Conservation (phyloP, 1,284 basidiomycete genomes). For the Sporisorium iseilematis-ciliati region DNA sequence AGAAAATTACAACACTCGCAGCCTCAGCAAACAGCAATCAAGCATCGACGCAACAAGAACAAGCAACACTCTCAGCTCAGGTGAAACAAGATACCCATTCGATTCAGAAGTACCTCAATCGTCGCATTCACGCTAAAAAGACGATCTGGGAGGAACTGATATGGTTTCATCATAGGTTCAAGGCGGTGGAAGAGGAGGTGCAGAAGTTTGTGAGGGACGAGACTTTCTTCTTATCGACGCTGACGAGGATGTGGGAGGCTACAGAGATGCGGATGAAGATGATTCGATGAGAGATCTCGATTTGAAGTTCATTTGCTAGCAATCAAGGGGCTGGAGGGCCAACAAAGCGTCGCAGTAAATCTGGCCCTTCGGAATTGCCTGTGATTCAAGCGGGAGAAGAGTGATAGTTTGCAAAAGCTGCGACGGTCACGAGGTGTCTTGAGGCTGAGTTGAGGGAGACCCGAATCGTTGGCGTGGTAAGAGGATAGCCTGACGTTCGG, state of each 20-base stretch:
- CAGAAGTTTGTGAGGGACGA: conserved; percentile 39
- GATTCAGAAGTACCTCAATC: conserved; percentile 45
- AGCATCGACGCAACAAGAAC: conserved; percentile 34
- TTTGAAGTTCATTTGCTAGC: neutral
- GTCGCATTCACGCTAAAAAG: conserved; percentile 46
- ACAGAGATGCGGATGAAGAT: conserved; percentile 52
- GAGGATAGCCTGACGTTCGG: no score
- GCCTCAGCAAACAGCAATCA: conserved; percentile 4
- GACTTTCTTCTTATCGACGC: conserved; percentile 17
- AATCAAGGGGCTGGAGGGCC: no score
- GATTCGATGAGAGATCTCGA: conserved; percentile 23
- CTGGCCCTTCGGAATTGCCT: no score
- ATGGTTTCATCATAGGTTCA: conserved; percentile 48
- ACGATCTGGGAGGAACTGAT: conserved; percentile 51
- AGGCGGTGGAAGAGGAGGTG: conserved; percentile 40
- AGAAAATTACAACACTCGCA: conserved; percentile 36
- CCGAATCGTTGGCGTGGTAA: no score
- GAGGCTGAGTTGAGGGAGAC: no score
- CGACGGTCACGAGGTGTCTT: no score
- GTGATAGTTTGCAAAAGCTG: no score
- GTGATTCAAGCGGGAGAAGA: no score
- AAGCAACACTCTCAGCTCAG: conserved; percentile 37
- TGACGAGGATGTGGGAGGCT: conserved; percentile 45
- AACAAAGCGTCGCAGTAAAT: no score
- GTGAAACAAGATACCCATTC: conserved; percentile 39